Evolutionary conservation across 805 yeast genomes (phyloP).

Genomic region (Starmera quercuum): DNA sequence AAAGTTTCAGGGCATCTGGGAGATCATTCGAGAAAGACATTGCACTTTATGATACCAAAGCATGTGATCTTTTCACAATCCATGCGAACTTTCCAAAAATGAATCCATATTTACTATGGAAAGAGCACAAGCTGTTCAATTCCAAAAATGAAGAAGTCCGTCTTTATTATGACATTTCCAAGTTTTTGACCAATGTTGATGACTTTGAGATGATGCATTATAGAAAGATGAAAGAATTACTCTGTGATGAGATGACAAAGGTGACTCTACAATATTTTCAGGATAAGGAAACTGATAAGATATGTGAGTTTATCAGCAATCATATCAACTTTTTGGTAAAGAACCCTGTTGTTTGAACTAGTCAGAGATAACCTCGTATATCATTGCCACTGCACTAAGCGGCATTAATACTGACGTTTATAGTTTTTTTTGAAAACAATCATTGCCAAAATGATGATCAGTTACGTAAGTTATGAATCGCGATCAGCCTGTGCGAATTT

Average conservation of each 20-base stretch:
- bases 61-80: conserved; percentile 14
- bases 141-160: conserved; percentile 3
- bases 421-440: no score
- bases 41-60: background rate
- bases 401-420: no score
- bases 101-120: conserved; percentile 19
- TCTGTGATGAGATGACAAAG: conserved; percentile 35
- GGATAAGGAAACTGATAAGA: conserved; percentile 3
- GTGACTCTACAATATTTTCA: conserved; percentile 34
- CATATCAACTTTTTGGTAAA: conserved; percentile 1
- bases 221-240: conserved; percentile 40
- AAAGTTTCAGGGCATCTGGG: conserved; percentile 1
- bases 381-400: no score
- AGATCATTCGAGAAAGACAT: conserved; percentile 3
- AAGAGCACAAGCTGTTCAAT: conserved; percentile 1
- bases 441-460: no score
- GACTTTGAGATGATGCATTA: conserved; percentile 48
- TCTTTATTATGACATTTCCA: conserved; percentile 2
- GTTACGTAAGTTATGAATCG: no score
- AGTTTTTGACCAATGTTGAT: conserved; percentile 18
- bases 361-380: background rate
- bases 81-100: conserved; percentile 25
- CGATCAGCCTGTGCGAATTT: no score
- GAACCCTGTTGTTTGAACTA: no score
- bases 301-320: conserved; percentile 5